Percentiles rank a stretch among this genome's conserved stretches.
Evolutionary conservation across 2,329 filamentous ascomycete species (phyloP).

Genomic region (Fonsecaea nubica): DNA sequence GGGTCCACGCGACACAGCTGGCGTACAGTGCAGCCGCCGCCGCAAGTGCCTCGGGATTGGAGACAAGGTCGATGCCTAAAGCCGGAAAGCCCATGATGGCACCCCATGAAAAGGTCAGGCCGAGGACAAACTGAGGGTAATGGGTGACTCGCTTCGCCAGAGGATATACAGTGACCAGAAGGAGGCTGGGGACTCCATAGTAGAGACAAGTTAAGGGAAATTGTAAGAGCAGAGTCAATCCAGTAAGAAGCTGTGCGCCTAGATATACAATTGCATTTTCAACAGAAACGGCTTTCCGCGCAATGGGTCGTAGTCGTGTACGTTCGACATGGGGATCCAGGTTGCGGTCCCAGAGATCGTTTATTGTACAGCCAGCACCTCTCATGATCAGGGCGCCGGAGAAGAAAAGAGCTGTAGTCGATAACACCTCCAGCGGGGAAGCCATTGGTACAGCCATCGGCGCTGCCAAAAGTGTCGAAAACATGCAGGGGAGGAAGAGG

Average conservation of each 20-base stretch:
- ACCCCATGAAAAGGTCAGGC: constrained; percentile 59
- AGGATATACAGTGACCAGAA: constrained; percentile 57
- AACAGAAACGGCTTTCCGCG: constrained; percentile 58
- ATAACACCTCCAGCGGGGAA: constrained; percentile 47
- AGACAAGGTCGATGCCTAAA: constrained; percentile 54
- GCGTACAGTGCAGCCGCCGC: constrained; percentile 53
- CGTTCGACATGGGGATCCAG: constrained; percentile 61
- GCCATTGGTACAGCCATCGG: constrained; percentile 46
- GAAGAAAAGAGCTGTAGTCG: constrained; percentile 50
- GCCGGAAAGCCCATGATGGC: constrained; percentile 57
- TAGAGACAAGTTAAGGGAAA: constrained; percentile 52
- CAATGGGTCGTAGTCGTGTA: constrained; percentile 59
- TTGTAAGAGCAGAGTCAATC: constrained; percentile 52
- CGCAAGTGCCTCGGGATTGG: constrained; percentile 46
- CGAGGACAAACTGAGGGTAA: constrained; percentile 60
- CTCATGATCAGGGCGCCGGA: constrained; percentile 58
- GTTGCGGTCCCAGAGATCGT: constrained; percentile 62
- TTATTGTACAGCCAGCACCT: constrained; percentile 61
- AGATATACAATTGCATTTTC: constrained; percentile 54
- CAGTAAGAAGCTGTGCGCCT: constrained; percentile 50
- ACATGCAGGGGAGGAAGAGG: constrained; percentile 60
- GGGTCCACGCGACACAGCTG: constrained; percentile 57
- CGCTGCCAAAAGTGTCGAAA: constrained; percentile 55
- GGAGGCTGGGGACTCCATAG: constrained; percentile 52
- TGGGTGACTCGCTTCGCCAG: constrained; percentile 61